A percentile compares a stretch with the other conserved stretches of the same genome.
Conservation (phyloP, 2,329 filamentous ascomycete species). For the Colletotrichum higginsianum region DNA sequence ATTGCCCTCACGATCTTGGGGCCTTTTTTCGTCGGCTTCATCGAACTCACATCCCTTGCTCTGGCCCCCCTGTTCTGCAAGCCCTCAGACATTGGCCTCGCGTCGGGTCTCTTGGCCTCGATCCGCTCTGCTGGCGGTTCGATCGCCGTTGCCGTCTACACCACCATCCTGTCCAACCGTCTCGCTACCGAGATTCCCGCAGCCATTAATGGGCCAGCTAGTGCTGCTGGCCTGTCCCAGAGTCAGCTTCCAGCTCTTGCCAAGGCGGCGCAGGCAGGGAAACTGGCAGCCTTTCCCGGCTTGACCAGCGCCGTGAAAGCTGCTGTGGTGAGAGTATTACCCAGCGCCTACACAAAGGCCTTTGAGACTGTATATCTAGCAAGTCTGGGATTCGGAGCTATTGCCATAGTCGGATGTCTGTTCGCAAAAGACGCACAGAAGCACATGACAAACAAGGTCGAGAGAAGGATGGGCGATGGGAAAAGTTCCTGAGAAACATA, state of each 20-base stretch:
- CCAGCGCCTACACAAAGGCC: slow-evolving; percentile 55
- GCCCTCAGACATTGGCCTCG: slow-evolving; percentile 57
- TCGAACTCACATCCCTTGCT: slow-evolving; percentile 53
- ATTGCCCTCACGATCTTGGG: slow-evolving; percentile 55
- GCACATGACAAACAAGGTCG: slow-evolving; percentile 53
- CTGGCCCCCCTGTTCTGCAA: slow-evolving; percentile 56
- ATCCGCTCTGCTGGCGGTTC: slow-evolving; percentile 56
- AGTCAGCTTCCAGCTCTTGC: slow-evolving; percentile 52
- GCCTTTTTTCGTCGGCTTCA: slow-evolving; percentile 55
- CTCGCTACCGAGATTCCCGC: slow-evolving; percentile 53
- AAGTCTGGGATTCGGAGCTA: slow-evolving; percentile 55
- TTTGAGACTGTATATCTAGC: slow-evolving; percentile 59
- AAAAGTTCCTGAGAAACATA: slow-evolving; percentile 13
- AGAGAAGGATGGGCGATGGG: slow-evolving; percentile 51
- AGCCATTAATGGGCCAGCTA: slow-evolving; percentile 50
- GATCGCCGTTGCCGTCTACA: slow-evolving; percentile 57
- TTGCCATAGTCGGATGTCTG: slow-evolving; percentile 54
- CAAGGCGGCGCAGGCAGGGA: slow-evolving; percentile 49
- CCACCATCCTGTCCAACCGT: slow-evolving; percentile 56
- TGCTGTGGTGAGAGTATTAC: slow-evolving; percentile 51
- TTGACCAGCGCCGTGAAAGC: slow-evolving; percentile 50
- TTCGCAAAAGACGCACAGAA: slow-evolving; percentile 54
- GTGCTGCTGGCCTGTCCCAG: slow-evolving; percentile 54
- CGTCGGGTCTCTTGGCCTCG: slow-evolving; percentile 57
- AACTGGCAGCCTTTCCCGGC: slow-evolving; percentile 53